Evolutionary conservation across 768 basidiomycete species (phyloP), one percentile per base, ranked within the genome.

Genomic region (Naganishia onofrii): DNA sequence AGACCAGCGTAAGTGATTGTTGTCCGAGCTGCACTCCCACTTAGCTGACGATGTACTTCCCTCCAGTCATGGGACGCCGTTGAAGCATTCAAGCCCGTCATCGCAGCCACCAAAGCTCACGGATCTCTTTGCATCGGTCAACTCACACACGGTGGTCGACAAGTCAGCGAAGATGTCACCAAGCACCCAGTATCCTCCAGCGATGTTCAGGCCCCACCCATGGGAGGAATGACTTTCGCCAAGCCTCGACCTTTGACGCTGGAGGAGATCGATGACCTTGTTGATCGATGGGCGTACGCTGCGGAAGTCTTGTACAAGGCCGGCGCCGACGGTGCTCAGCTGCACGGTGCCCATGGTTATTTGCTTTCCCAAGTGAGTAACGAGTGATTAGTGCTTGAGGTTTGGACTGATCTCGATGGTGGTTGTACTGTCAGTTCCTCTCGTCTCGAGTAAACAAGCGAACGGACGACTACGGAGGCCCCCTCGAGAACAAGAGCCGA

Each of bases 381-480:
- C 28, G 23, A 6, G 2, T 17, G 2, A 5, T 3, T 12, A 13
- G 23, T 26, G 34, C 31, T 58, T 1, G 38, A 6, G 21, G 3
- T 38, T 12, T 1, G 32, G 7, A 32, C 32, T 36, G 15, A 38
- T 34, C 38, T 42, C 13, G 26, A 42, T 29, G 12, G 38, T 29
- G 12, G 38, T 13, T 63, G 9, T 66, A 67, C 15, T 58, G 36
- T 42, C 80, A 82, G 71, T 82, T 82, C 76, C 72, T 81, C 21
- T 80, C 78, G 12, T 71, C 68, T 32, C 71, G 71, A 70, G 74
- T 81, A 66, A 83, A 83, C 77, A 74, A 75, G 69, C 76, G 82
- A 10, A 81, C 79, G 5, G 83, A 83, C 74, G 64, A 70, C 26
- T 83, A 79, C 65, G 82, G 82, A 28, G 81, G 82, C 0, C 74